Evolutionary conservation across 129 eudicot genomes (phyloP).

Genomic region (Gnaphalium uliginosum): DNA sequence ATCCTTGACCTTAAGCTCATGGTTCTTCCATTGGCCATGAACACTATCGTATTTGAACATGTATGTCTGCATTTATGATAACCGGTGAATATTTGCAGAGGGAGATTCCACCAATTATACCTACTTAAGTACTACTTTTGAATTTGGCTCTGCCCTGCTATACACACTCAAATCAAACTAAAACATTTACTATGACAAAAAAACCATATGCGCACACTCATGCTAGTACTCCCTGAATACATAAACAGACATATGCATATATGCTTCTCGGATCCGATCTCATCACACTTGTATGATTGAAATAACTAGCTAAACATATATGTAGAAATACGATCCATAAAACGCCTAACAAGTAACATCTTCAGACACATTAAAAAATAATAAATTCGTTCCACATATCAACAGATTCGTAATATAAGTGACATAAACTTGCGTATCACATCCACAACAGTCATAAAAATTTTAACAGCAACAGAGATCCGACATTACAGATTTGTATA

Average conservation of each 20-base stretch:
- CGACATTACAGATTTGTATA: background rate
- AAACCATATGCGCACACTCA: background rate
- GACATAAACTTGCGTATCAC: background rate
- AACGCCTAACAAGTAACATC: too few relatives aligned
- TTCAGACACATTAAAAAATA: slow-evolving; percentile 28
- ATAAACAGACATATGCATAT: background rate
- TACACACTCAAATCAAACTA: background rate
- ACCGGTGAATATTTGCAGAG: background rate
- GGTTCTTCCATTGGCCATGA: slow-evolving; percentile 75
- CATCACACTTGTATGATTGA: background rate
- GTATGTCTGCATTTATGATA: slow-evolving; percentile 46
- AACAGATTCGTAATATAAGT: background rate
- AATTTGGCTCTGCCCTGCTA: background rate
- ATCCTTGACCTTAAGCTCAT: slow-evolving; percentile 69
- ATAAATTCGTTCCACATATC: background rate
- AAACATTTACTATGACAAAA: slow-evolving; percentile 6
- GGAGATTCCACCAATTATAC: background rate
- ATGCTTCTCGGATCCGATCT: background rate
- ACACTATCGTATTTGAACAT: slow-evolving; percentile 89
- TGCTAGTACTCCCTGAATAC: background rate
- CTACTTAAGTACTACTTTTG: background rate
- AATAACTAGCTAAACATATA: too few relatives aligned
- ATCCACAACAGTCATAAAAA: slow-evolving; percentile 40
- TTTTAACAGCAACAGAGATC: slow-evolving; percentile 47
- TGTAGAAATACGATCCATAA: too few relatives aligned